Conservation (phyloP, 441 rosid genomes). For the Corymbia citriodora region DNA sequence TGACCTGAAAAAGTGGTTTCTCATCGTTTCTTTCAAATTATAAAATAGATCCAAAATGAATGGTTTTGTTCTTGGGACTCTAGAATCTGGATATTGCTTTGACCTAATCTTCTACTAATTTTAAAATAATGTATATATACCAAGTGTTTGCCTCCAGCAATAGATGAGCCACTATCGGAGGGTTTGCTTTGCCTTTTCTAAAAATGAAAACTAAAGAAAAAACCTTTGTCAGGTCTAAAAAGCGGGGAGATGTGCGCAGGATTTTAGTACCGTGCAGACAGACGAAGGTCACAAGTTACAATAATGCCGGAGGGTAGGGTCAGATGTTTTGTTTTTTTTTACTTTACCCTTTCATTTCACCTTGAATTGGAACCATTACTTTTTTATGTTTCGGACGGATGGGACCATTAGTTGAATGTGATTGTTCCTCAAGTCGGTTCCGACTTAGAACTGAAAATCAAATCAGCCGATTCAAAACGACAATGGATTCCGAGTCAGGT, state of each 20-base stretch:
- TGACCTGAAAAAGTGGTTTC: neutral
- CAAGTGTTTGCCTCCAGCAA: neutral
- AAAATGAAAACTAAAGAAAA: neutral
- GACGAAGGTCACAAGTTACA: neutral
- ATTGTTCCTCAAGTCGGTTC: too few species aligned
- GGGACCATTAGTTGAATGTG: too few species aligned
- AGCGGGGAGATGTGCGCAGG: neutral
- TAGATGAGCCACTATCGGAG: neutral
- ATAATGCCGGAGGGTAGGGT: neutral
- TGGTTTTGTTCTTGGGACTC: neutral
- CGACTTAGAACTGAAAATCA: neutral
- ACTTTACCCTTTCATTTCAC: neutral
- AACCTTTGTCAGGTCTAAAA: neutral
- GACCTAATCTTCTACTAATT: neutral
- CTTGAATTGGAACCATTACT: neutral
- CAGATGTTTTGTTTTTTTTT: fast-evolving
- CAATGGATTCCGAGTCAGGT: neutral
- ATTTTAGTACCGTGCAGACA: neutral
- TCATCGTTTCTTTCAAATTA: neutral
- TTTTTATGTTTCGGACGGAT: too few species aligned
- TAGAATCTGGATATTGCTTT: neutral
- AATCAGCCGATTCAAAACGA: neutral
- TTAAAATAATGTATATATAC: neutral
- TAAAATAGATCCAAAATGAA: neutral
- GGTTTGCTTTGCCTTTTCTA: neutral